A percentile compares a stretch with the other conserved stretches of the same genome.
phyloP scores from a whole-genome alignment of 306 rosid species.

The Fragaria ananassa region DNA sequence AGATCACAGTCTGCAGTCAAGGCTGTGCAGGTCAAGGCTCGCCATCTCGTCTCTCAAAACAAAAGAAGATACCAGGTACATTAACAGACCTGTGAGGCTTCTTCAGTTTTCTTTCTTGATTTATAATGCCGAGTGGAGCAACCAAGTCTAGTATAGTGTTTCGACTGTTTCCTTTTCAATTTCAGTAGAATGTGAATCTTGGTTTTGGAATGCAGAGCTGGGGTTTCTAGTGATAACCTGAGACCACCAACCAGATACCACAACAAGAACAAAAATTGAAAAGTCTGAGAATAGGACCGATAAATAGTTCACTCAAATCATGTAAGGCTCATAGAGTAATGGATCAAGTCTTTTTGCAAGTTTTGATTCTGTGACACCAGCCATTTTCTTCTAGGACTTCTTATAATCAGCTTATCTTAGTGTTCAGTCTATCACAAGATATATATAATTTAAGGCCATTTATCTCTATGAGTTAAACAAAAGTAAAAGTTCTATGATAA shows the following conservation, averaged over 20 bases:
- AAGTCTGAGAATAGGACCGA: neutral
- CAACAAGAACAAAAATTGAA: neutral
- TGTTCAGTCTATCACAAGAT: neutral
- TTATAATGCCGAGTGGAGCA: neutral
- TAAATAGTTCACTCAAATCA: neutral
- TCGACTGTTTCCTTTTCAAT: neutral
- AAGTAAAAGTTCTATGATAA: neutral
- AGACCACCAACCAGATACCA: neutral
- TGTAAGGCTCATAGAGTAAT: neutral
- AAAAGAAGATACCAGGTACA: constrained; percentile 86
- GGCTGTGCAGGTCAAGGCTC: constrained; percentile 93
- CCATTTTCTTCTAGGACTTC: neutral
- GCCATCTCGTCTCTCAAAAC: constrained; percentile 87
- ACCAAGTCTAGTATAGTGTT: no score
- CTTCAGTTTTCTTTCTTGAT: neutral
- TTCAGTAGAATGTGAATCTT: neutral
- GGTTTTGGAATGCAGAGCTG: neutral
- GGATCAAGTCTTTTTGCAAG: neutral
- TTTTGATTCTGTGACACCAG: neutral
- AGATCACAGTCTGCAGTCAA: constrained; percentile 75
- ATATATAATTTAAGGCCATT: neutral
- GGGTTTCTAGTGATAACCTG: neutral
- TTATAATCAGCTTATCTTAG: neutral
- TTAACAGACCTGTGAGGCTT: neutral
- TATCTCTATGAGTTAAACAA: neutral